A percentile compares a stretch with the other conserved stretches of the same genome.
These are phyloP conservation scores for Euphorbia schlechtendalii DNA, from an alignment of 441 rosid genomes.

Conservation along the genomic window DNA sequence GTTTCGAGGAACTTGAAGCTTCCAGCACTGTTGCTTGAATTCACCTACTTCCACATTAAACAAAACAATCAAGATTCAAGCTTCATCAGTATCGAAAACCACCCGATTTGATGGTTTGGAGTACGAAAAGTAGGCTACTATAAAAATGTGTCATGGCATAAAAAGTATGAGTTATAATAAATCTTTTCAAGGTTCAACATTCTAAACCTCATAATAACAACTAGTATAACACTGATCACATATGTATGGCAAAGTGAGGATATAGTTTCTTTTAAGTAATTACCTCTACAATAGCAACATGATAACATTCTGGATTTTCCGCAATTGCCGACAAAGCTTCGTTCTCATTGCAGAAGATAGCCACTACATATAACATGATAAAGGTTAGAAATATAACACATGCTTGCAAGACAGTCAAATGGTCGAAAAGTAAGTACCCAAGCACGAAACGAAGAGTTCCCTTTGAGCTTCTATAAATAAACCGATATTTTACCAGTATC, in stretches of 20 bases:
- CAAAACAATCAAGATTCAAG: constrained; percentile 5
- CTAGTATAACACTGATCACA: not conserved
- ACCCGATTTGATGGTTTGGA: not conserved
- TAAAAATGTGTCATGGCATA: not conserved
- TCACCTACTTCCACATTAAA: constrained; percentile 40
- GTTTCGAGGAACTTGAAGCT: constrained; percentile 76
- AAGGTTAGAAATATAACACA: constrained; percentile 9
- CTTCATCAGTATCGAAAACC: constrained; percentile 2
- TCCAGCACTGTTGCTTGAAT: constrained; percentile 31
- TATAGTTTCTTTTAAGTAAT: constrained; percentile 1
- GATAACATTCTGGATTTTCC: constrained; percentile 59
- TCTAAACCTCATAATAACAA: constrained; percentile 2
- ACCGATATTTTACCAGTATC: too few species aligned
- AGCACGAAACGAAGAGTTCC: too few species aligned
- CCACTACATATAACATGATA: constrained; percentile 46
- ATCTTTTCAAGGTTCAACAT: constrained; percentile 2
- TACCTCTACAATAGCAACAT: constrained; percentile 87
- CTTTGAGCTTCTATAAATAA: too few species aligned
- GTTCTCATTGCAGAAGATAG: constrained; percentile 55
- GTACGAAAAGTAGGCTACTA: not conserved
- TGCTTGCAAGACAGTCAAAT: not conserved
- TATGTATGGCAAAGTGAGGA: not conserved
- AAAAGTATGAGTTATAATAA: not conserved
- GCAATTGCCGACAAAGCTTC: constrained; percentile 69
- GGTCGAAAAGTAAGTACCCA: not conserved